These are phyloP conservation scores for Candida nitratophila DNA, from an alignment of 805 yeast species.

Conservation along the genomic window DNA sequence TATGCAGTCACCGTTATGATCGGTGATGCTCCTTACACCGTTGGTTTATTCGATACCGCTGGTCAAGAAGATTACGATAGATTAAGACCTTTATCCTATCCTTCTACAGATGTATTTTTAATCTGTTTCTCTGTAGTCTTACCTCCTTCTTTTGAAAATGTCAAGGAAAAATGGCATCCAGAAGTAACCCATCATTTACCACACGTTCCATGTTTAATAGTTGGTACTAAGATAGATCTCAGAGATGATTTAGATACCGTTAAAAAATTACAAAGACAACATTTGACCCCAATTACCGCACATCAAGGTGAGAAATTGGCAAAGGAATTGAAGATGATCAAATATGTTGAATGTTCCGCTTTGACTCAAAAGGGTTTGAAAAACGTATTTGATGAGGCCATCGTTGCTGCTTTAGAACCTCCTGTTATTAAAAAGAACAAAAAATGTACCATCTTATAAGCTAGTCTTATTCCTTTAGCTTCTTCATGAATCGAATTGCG, in stretches of 20 bases:
- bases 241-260: constrained; percentile 75
- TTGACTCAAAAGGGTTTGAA: constrained; percentile 83
- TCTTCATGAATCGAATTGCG: not conserved
- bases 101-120: constrained; percentile 84
- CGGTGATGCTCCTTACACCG: constrained; percentile 73
- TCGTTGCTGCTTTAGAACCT: constrained; percentile 67
- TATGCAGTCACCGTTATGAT: constrained; percentile 82
- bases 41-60: constrained; percentile 94
- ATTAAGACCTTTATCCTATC: constrained; percentile 81
- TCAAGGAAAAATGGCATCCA: constrained; percentile 77
- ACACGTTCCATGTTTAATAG: constrained; percentile 59
- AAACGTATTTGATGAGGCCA: constrained; percentile 78
- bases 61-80: constrained; percentile 92
- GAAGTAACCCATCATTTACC: constrained; percentile 83
- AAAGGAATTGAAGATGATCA: constrained; percentile 62
- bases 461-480: not conserved
- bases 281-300: constrained; percentile 52
- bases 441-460: constrained; percentile 41
- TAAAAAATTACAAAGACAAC: constrained; percentile 57
- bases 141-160: constrained; percentile 75
- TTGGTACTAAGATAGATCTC: constrained; percentile 86
- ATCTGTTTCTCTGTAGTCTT: constrained; percentile 81
- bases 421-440: constrained; percentile 39
- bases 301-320: constrained; percentile 64
- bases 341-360: constrained; percentile 84